These are phyloP conservation scores for Hypoxylon sp. DNA, from an alignment of 2,329 filamentous ascomycete genomes.

Conservation along the genomic window DNA sequence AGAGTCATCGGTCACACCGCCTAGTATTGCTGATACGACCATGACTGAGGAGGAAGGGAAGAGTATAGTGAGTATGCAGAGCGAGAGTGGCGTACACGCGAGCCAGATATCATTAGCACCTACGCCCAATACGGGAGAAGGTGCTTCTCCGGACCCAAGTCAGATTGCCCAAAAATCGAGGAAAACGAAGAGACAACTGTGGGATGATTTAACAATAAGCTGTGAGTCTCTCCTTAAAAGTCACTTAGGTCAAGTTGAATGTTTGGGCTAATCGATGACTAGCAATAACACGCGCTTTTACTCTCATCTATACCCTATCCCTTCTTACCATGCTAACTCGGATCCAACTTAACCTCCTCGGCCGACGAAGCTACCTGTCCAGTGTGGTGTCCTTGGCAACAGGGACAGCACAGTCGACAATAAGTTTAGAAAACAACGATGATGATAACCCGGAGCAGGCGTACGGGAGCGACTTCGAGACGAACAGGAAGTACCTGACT, in stretches of 20 bases:
- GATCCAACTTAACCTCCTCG: constrained; percentile 96
- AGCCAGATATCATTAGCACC: constrained; percentile 78
- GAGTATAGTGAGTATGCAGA: constrained; percentile 81
- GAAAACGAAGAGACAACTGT: constrained; percentile 92
- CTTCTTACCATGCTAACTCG: constrained; percentile 92
- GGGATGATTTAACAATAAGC: constrained; percentile 97
- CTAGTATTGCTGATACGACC: constrained; percentile 77
- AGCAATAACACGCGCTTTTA: constrained; percentile 93
- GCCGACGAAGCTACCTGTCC: constrained; percentile 93
- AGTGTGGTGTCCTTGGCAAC: constrained; percentile 93
- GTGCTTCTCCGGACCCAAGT: constrained; percentile 59
- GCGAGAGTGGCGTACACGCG: constrained; percentile 85
- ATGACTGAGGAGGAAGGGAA: constrained; percentile 85
- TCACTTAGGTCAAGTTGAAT: not conserved
- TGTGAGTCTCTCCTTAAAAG: constrained; percentile 68
- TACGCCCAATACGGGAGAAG: constrained; percentile 60
- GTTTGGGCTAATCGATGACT: constrained; percentile 25
- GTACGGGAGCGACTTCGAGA: constrained; percentile 95
- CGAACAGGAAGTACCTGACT: constrained; percentile 92
- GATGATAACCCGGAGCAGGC: constrained; percentile 86
- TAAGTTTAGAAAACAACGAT: constrained; percentile 93
- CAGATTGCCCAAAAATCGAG: constrained; percentile 65
- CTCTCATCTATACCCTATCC: constrained; percentile 90
- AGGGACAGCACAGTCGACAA: constrained; percentile 79
- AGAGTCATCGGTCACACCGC: constrained; percentile 63